phyloP scores from a whole-genome alignment of 2,329 filamentous ascomycete genomes.

The Acrocalymma vagum region DNA sequence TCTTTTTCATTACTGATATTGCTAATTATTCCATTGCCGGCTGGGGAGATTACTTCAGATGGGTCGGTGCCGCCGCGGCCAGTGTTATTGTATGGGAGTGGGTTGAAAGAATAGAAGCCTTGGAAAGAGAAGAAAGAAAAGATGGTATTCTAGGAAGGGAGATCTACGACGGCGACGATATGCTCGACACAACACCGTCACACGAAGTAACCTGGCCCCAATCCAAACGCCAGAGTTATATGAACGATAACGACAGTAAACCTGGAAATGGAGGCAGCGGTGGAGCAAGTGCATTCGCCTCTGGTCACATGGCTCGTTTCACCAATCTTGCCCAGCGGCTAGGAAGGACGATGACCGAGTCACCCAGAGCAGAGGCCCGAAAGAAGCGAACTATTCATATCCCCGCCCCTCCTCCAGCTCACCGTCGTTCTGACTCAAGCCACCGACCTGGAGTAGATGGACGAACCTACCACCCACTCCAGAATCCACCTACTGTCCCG shows the following conservation, averaged over 20 bases:
- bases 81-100: conserved; percentile 99
- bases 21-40: conserved; percentile 84
- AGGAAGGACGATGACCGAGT: conserved; percentile 36
- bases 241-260: conserved; percentile 41
- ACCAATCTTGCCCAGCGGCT: conserved; percentile 37
- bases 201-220: conserved; percentile 63
- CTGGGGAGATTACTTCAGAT: conserved; percentile 95
- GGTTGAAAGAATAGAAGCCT: conserved; percentile 92
- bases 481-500: conserved; percentile 52
- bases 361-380: conserved; percentile 33
- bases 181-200: conserved; percentile 74
- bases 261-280: conserved; percentile 35
- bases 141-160: conserved; percentile 91
- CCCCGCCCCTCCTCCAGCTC: conserved; percentile 39
- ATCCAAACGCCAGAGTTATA: conserved; percentile 47
- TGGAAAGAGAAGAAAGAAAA: conserved; percentile 93
- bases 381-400: conserved; percentile 44
- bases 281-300: conserved; percentile 31
- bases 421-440: conserved; percentile 35
- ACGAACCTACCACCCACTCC: conserved; percentile 38
- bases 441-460: conserved; percentile 32
- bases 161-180: conserved; percentile 93
- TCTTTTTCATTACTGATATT: conserved; percentile 94
- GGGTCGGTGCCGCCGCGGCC: conserved; percentile 93
- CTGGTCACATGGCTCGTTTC: conserved; percentile 32